Evolutionary conservation across 2,329 filamentous ascomycete genomes (phyloP).

Genomic region (Penicillium janthinellum): DNA sequence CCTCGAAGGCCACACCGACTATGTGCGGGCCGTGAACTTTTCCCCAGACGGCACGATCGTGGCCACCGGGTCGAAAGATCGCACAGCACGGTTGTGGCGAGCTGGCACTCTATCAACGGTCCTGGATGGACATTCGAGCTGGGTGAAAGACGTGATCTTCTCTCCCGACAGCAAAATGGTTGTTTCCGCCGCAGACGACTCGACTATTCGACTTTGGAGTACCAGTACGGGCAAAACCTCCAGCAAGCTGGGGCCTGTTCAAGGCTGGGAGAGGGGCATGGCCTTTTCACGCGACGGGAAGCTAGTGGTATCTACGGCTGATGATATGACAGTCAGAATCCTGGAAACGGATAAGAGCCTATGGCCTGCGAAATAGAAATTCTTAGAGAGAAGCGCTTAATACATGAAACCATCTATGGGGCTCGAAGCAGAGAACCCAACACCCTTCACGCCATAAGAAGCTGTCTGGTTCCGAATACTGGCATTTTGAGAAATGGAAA

Average conservation of each 20-base stretch:
- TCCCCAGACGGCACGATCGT: constrained; percentile 28
- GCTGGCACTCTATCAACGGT: constrained; percentile 3
- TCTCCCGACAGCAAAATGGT: constrained; percentile 11
- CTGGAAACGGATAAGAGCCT: constrained; percentile 4
- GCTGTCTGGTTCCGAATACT: not conserved
- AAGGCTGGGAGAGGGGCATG: constrained; percentile 7
- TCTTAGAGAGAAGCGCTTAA: not conserved
- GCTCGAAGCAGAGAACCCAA: not conserved
- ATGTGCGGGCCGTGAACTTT: constrained; percentile 29
- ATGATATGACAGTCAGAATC: constrained; percentile 8
- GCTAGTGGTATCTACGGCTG: constrained; percentile 6
- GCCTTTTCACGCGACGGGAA: constrained; percentile 4
- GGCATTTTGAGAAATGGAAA: not conserved
- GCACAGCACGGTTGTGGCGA: constrained; percentile 4
- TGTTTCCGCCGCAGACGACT: constrained; percentile 20
- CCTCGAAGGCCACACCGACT: constrained; percentile 24
- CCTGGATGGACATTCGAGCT: constrained; percentile 8
- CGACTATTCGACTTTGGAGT: constrained; percentile 30
- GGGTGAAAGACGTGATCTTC: constrained; percentile 8
- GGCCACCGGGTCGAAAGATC: constrained; percentile 24
- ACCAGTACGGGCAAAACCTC: constrained; percentile 1
- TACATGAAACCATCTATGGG: not conserved
- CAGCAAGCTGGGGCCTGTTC: constrained; percentile 1
- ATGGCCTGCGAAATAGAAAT: constrained; percentile 6
- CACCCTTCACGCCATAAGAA: not conserved